These are phyloP conservation scores for Jatropha podagrica DNA, from an alignment of 441 rosid species.

Conservation along the genomic window DNA sequence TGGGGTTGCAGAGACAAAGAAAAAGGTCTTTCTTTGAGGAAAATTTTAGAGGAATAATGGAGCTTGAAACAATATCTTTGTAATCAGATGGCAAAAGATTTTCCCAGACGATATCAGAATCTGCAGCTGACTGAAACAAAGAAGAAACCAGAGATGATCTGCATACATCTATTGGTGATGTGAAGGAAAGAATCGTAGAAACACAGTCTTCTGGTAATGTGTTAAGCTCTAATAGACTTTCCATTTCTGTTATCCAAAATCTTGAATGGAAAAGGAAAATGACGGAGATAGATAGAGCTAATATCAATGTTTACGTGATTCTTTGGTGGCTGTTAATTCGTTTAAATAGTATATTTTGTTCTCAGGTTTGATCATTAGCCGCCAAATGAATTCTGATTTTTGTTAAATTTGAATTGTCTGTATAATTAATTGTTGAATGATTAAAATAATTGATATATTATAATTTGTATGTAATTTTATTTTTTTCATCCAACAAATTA, in stretches of 20 bases:
- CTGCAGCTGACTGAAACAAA: constrained; percentile 47
- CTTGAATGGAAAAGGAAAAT: background rate
- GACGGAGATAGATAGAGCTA: too few species aligned
- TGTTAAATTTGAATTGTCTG: too few species aligned
- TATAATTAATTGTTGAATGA: too few species aligned
- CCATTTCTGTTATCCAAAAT: background rate
- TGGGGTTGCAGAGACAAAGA: constrained; percentile 40
- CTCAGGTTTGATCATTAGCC: too few species aligned
- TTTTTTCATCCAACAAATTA: too few species aligned
- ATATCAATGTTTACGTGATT: too few species aligned
- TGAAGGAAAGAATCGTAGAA: constrained; percentile 48
- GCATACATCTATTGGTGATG: constrained; percentile 55
- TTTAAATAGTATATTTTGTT: too few species aligned
- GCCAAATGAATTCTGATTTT: too few species aligned
- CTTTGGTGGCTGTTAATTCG: too few species aligned
- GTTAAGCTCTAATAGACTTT: background rate
- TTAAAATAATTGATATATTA: too few species aligned
- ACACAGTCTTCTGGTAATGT: constrained; percentile 56
- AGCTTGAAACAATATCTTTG: constrained; percentile 29
- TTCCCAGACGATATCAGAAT: constrained; percentile 59
- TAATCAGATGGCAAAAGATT: constrained; percentile 54
- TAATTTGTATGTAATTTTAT: too few species aligned
- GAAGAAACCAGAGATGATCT: constrained; percentile 49
- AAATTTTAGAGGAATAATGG: constrained; percentile 27
- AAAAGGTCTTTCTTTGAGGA: constrained; percentile 65